Evolutionary conservation across 2,329 filamentous ascomycete genomes (phyloP), one percentile per base, ranked within the genome.

Genomic region (Aplosporella prunicola): DNA sequence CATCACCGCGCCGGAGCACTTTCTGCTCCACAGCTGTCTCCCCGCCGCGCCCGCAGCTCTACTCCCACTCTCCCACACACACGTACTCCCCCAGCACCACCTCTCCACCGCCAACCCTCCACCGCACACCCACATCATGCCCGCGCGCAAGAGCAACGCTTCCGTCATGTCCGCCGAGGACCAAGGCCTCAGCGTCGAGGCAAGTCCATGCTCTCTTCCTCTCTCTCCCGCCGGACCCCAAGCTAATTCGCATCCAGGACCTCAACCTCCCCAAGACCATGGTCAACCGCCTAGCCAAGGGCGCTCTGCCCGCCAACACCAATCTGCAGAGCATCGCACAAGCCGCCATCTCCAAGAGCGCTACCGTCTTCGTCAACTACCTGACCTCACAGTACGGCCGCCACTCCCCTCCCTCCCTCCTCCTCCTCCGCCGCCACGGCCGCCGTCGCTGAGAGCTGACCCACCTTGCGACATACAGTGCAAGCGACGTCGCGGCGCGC

Each of bases 301-400:
- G 82, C 26, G 82, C 85, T 5, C 66, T 91, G 5, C 83, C 84
- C 1, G 71, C 82, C 5, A 87, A 87, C 55, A 88, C 83, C 5
- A 81, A 86, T 60, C 83, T 89, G 32, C 82, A 89, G 56, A 83
- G 79, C 52, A 86, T 87, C 63, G 84, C 84, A 27, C 74, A 88
- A 38, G 62, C 85, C 35, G 84, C 83, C 8, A 72, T 91, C 64
- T 81, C 76, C 47, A 88, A 88, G 62, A 82, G 81, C 58, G 80
- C 84, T 6, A 88, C 82, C 1, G 78, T 91, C 0, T 91, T 91
- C 52, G 80, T 91, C 49, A 89, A 76, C 61, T 84, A 88, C 57
- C 66, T 91, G 20, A 79, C 82, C 29, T 72, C 76, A 43, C 74
- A 78, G 83, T 89, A 71, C 38, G 80, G 69, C 33, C 20, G 32